Evolutionary conservation across 768 basidiomycete genomes (phyloP), one percentile per base, ranked within the genome.

Genomic region (Serendipita indica): DNA sequence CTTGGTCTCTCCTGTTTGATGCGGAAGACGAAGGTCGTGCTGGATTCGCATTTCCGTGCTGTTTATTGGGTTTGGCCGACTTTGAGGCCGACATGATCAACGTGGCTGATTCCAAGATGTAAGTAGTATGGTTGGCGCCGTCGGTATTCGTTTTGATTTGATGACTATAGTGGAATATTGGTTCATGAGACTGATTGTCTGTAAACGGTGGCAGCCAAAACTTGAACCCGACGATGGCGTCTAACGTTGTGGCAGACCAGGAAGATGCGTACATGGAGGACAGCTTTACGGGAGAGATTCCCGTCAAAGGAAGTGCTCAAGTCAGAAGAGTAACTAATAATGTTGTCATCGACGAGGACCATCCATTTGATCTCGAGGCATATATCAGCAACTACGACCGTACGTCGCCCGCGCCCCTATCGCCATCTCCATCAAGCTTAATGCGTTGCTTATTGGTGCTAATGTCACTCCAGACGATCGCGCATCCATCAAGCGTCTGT

Each of bases 291-390:
- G 41, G 41, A n/a, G 41, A 43, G 16, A 43, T 43, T 1, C 49
- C 49, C n/a, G 30, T 10, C 6, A 27, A 10, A 32, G n/a, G 10
- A 10, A 37, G 35, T 37, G n/a, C 10, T 10, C 20, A 3, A 25
- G 20, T 16, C 22, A 54, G 30, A 32, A 54, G n/a, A 30, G 7
- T 28, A 4, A 16, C 49, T 25, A 22, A n/a, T 32, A 27, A 6
- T 16, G 67, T 70, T 46, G 22, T 61, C 12, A 77, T 91, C 13
- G 84, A 90, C 68, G 86, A 87, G 39, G 76, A 76, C 0, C 89
- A 91, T 66, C 88, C 90, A 3, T 92, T 90, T 66, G 90, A 94
- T 66, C 78, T 93, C 57, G 91, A 93, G 60, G 69, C 79, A 39
- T 86, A 89, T 68, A 81, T 84, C 60, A 73, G 83, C 39, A 78